These are phyloP conservation scores for Neonectria punicea DNA, from an alignment of 2,329 filamentous ascomycete species.

Conservation along the genomic window DNA sequence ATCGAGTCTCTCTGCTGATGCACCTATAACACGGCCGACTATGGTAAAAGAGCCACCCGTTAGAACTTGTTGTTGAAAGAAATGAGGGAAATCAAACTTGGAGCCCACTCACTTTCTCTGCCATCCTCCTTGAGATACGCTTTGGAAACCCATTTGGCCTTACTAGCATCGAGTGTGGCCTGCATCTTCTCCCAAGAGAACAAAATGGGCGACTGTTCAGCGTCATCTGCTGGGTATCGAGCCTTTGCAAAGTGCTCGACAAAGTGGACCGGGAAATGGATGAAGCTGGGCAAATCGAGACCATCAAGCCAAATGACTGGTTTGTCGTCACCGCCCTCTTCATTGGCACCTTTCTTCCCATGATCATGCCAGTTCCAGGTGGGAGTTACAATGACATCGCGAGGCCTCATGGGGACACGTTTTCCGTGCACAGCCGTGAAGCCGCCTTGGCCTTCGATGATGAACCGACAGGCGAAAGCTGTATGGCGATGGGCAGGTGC, in stretches of 20 bases:
- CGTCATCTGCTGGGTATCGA: slow-evolving; percentile 57
- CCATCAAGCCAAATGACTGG: slow-evolving; percentile 69
- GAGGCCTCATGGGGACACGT: slow-evolving; percentile 59
- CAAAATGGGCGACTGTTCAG: slow-evolving; percentile 56
- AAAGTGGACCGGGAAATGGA: slow-evolving; percentile 63
- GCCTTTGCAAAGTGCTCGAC: slow-evolving; percentile 59
- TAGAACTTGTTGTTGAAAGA: too few relatives aligned
- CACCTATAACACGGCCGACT: slow-evolving; percentile 55
- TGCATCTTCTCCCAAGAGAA: slow-evolving; percentile 62
- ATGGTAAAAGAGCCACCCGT: background rate
- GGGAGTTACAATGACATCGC: slow-evolving; percentile 67
- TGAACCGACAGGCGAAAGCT: slow-evolving; percentile 65
- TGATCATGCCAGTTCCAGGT: slow-evolving; percentile 71
- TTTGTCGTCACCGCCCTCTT: slow-evolving; percentile 33
- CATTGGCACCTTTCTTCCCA: slow-evolving; percentile 61
- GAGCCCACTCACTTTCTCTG: slow-evolving; percentile 39
- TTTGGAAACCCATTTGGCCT: slow-evolving; percentile 42
- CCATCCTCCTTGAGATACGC: slow-evolving; percentile 49
- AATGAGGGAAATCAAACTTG: too few relatives aligned
- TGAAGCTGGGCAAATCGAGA: slow-evolving; percentile 62
- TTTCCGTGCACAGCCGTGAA: slow-evolving; percentile 68
- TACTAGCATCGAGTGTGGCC: slow-evolving; percentile 48
- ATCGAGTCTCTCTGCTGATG: slow-evolving; percentile 56
- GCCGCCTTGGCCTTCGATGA: slow-evolving; percentile 63
- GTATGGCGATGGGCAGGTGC: slow-evolving; percentile 65